Evolutionary conservation across 176 grass and related monocot species (phyloP), one percentile per base, ranked within the genome.

Genomic region (Hyparrhenia diplandra): DNA sequence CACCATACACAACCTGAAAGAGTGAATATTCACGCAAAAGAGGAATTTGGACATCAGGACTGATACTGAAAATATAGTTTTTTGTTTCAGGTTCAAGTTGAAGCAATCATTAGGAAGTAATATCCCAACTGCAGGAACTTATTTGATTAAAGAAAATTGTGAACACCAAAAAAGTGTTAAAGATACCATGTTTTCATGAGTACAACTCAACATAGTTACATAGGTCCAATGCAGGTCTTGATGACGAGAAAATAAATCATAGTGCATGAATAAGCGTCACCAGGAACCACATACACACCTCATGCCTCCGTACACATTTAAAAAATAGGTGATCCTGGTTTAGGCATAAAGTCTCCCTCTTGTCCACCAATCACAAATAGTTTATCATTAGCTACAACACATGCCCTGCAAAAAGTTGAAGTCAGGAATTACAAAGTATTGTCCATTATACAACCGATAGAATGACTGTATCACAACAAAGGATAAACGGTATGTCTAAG

Each of bases 311-410:
- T 64, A 80, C 78, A 18, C 95, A 97, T 68, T 94, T 98, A 82
- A 92, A 97, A 76, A n/a, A n/a, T n/a, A n/a, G 92, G 90, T 68
- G 95, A 98, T 63, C 90, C 90, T 34, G 90, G 90, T 74, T 98
- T 94, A 75, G 95, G 74, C 90, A 92, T 92, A 68, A 98, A 98
- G 71, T 98, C 95, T 74, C 95, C 95, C 71, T 94, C 92, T 94
- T 98, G 95, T 45, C 95, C 95, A 75, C 95, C 92, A 89, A 92
- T 97, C 54, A 94, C 90, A 75, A 94, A 80, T 49, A 98, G 78
- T 72, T 91, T 81, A 71, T 91, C 89, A 69, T 92, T 94, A 31
- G 84, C 95, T 74, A 94, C 84, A 39, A 92, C 52, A 67, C 95
- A 98, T 63, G 95, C 85, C 84, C 90, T 97, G 66, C 45, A 14